A percentile compares a stretch with the other conserved stretches of the same genome.
Evolutionary conservation across 768 basidiomycete genomes (phyloP).

Genomic region (Tremella yokohamensis): DNA sequence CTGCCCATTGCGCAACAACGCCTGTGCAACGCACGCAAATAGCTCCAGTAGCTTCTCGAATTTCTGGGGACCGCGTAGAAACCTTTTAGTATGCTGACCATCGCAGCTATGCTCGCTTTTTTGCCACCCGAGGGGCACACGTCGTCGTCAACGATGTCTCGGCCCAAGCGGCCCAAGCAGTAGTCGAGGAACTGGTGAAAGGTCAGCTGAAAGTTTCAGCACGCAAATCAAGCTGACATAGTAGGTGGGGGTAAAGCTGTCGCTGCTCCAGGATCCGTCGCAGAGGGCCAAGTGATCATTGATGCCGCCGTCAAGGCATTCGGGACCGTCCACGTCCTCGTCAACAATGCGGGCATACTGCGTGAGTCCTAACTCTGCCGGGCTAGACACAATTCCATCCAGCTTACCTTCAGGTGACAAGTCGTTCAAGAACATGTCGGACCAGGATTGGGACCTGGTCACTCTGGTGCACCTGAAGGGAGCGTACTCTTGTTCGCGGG

Average conservation of each 20-base stretch:
- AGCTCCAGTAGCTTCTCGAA: too few species aligned
- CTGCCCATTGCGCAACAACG: too few species aligned
- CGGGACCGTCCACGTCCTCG: constrained; percentile 62
- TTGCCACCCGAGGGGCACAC: constrained; percentile 87
- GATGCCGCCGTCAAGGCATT: constrained; percentile 79
- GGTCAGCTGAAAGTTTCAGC: constrained; percentile 55
- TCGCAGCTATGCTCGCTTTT: constrained; percentile 77
- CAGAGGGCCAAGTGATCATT: constrained; percentile 81
- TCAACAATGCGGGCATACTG: constrained; percentile 93
- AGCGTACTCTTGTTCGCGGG: constrained; percentile 85
- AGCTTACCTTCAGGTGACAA: constrained; percentile 49
- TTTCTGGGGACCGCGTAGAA: too few species aligned
- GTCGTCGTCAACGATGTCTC: constrained; percentile 96
- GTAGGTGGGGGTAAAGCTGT: constrained; percentile 85
- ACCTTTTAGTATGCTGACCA: too few species aligned
- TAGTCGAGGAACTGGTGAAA: constrained; percentile 80
- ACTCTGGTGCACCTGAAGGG: constrained; percentile 89
- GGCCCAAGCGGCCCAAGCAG: constrained; percentile 77
- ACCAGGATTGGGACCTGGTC: constrained; percentile 84
- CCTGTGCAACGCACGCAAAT: too few species aligned
- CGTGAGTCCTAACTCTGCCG: constrained; percentile 33
- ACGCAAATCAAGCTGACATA: not conserved
- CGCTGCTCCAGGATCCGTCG: constrained; percentile 77
- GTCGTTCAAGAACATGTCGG: constrained; percentile 91
- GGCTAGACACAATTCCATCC: not conserved